phyloP scores from a whole-genome alignment of 2,329 filamentous ascomycete species.

The Knufia petricola region DNA sequence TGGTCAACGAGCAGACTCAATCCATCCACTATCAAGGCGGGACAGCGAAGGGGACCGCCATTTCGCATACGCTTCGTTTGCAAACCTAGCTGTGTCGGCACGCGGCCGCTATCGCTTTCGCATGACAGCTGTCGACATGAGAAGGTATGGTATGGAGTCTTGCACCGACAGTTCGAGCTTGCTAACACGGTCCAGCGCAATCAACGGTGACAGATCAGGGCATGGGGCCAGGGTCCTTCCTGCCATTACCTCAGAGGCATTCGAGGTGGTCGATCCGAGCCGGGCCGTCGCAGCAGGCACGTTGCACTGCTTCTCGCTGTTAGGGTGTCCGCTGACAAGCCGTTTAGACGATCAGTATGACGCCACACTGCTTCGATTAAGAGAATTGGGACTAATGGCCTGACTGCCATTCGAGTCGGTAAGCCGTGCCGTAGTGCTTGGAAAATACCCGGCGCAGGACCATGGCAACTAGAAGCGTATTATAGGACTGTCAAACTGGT shows the following conservation, averaged over 20 bases:
- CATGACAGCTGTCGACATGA: constrained; percentile 21
- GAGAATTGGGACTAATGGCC: background rate
- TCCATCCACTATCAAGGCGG: constrained; percentile 14
- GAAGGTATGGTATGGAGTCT: constrained; percentile 14
- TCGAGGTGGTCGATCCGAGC: constrained; percentile 1
- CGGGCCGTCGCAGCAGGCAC: too few relatives aligned
- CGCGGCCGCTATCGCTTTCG: constrained; percentile 19
- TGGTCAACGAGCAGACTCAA: constrained; percentile 20
- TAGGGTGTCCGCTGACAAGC: background rate
- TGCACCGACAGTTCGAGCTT: background rate
- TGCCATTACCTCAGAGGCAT: background rate
- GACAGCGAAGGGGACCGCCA: constrained; percentile 12
- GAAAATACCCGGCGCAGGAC: too few relatives aligned
- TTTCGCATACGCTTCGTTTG: constrained; percentile 20
- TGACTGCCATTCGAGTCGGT: too few relatives aligned
- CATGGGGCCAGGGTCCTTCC: background rate
- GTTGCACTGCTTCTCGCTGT: too few relatives aligned
- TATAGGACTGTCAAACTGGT: too few relatives aligned
- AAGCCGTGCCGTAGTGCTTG: too few relatives aligned
- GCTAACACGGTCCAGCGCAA: background rate
- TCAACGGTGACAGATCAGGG: background rate
- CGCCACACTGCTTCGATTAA: background rate
- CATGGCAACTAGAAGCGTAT: too few relatives aligned
- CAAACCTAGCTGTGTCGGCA: constrained; percentile 16
- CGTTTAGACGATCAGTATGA: background rate